Base-by-base conservation (phyloP, 78 protist species). In the Dictyostelium citrinum region DNA sequence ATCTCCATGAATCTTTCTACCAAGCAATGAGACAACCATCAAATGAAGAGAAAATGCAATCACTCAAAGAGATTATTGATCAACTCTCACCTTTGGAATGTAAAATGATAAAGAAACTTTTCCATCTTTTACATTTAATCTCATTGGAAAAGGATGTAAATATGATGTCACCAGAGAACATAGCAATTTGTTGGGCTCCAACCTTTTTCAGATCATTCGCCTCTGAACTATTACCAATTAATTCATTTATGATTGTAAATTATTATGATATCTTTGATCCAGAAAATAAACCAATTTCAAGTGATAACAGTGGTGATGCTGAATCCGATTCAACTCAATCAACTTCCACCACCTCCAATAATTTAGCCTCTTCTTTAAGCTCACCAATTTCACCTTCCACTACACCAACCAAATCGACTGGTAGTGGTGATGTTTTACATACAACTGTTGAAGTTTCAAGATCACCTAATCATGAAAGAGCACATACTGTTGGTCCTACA, bases 171-270 rank as follows among this genome's bases (percentile, higher is more conserved):
- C 84, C 95, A n/a, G 95, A 82, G 76, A 91, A 91, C 29, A 61
- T 91, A 24, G 82, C 95, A 12, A 91, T 84, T 37, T 91, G 95
- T 70, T 91, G 90, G 91, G 90, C 95, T 22, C 95, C 95, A n/a
- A 91, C 90, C 24, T 67, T 91, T 6, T 81, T 83, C n/a, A 31
- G 95, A 74, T 84, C 95, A 11, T 88, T 88, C 39, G 84, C 84
- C 7, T 61, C 80, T 14, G 93, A 88, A 12, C 49, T 88, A 5
- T 64, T 88, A 31, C 93, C 93, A 39, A 88, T 88, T 46, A 78
- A 79, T n/a, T 46, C 86, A 20, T 88, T 88, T 79, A 68, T 88
- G 58, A 88, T 88, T 37, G 60, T 31, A 39, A 61, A 78, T 64
- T 88, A 88, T 33, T 88, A 12, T 35, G 85, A 76, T 22, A 88